Conservation (phyloP, 129 eudicot genomes). For the Helianthus annuus region DNA sequence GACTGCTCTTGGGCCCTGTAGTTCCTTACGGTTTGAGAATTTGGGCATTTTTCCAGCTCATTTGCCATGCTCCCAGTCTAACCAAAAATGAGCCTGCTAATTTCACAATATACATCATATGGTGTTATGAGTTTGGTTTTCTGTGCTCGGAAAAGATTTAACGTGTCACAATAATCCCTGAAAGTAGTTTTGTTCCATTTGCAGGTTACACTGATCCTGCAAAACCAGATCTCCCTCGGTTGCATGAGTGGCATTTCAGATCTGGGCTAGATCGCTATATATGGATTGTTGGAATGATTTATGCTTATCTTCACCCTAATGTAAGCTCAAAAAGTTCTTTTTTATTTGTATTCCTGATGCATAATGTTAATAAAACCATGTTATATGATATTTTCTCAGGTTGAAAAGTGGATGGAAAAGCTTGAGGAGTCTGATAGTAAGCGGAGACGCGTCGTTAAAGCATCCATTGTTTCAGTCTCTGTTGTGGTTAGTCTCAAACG, state of each 20-base stretch:
- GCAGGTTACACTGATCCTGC: constrained; percentile 93
- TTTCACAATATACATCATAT: neutral
- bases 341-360: neutral
- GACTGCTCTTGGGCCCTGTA: neutral
- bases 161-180: constrained; percentile 10
- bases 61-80: neutral
- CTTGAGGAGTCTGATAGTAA: constrained; percentile 80
- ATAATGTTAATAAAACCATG: neutral
- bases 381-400: constrained; percentile 45
- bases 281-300: constrained; percentile 96
- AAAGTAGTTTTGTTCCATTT: constrained; percentile 23
- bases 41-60: neutral
- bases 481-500: constrained; percentile 48
- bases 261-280: constrained; percentile 96
- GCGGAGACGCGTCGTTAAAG: constrained; percentile 64
- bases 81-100: neutral
- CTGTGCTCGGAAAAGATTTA: neutral
- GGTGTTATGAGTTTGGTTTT: neutral
- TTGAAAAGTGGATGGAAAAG: constrained; percentile 96
- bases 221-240: constrained; percentile 82
- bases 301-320: constrained; percentile 89
- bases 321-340: constrained; percentile 36
- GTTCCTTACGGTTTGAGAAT: neutral
- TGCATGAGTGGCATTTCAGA: constrained; percentile 97
- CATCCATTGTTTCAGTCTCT: constrained; percentile 67